A percentile compares a stretch with the other conserved stretches of the same genome.
Evolutionary conservation across 208 protist genomes (phyloP).

Genomic region (Trypanosoma melophagium): DNA sequence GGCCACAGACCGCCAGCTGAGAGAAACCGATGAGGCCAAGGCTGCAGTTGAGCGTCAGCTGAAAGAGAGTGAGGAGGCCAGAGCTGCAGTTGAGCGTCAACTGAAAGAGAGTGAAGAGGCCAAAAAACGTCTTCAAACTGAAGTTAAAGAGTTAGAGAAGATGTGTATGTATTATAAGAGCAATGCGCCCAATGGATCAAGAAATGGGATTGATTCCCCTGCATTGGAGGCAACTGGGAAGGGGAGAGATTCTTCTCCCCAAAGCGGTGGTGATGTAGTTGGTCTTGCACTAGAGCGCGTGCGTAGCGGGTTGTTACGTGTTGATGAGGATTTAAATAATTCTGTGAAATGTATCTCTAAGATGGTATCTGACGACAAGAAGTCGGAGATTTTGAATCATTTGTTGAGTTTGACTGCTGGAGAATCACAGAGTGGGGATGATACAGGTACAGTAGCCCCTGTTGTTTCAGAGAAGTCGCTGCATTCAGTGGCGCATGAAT

Average conservation of each 20-base stretch:
- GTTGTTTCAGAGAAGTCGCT: background rate
- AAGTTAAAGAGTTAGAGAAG: no score
- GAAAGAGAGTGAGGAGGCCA: background rate
- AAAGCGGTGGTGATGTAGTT: no score
- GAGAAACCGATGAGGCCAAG: background rate
- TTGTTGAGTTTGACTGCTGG: slow-evolving; percentile 2
- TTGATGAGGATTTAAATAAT: slow-evolving; percentile 3
- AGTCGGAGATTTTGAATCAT: slow-evolving; percentile 8
- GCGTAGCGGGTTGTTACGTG: background rate
- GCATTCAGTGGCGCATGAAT: background rate
- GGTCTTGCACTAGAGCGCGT: background rate
- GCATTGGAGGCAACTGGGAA: no score
- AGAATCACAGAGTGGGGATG: slow-evolving; percentile 6
- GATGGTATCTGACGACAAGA: background rate
- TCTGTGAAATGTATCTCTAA: background rate
- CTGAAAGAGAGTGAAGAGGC: no score
- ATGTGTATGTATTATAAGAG: no score
- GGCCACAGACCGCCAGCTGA: background rate
- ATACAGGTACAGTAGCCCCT: no score
- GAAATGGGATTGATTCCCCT: no score
- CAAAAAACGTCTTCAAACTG: no score
- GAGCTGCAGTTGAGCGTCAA: background rate
- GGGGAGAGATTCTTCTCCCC: no score
- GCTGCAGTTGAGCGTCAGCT: slow-evolving; percentile 3
- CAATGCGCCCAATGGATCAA: no score